phyloP scores from a whole-genome alignment of 129 eudicot genomes.

The Flaveria brownii region DNA sequence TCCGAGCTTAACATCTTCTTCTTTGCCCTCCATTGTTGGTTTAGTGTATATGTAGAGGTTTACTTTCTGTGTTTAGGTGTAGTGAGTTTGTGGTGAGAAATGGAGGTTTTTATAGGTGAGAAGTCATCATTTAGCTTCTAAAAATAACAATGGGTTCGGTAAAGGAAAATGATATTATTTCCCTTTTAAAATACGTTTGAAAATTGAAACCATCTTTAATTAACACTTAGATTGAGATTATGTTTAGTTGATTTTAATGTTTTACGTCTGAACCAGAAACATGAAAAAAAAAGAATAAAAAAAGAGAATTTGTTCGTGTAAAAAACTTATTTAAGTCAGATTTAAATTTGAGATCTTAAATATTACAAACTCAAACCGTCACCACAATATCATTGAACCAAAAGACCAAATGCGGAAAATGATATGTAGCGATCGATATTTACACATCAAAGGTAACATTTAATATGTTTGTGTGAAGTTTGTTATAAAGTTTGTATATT shows the following conservation, averaged over 20 bases:
- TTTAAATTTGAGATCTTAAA: no score
- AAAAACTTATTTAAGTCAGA: no score
- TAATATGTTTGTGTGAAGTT: background rate
- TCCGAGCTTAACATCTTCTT: conserved; percentile 89
- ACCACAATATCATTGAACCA: no score
- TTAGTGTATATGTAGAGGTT: conserved; percentile 8
- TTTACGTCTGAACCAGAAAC: no score
- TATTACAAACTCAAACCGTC: no score
- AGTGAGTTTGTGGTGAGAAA: conserved; percentile 21
- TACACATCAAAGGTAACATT: background rate
- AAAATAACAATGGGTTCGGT: conserved; percentile 9
- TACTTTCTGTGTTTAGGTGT: conserved; percentile 4
- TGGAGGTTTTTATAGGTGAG: conserved; percentile 36
- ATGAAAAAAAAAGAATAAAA: no score
- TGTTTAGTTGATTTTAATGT: no score
- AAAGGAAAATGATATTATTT: conserved; percentile 2
- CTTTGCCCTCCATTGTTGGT: conserved; percentile 73
- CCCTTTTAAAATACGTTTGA: background rate
- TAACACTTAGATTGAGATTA: no score
- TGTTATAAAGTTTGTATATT: background rate
- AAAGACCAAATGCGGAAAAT: no score
- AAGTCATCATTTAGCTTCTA: conserved; percentile 27
- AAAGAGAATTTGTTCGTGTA: no score
- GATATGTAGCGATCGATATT: no score
- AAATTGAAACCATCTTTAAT: no score